phyloP scores from a whole-genome alignment of 2,329 filamentous ascomycete genomes.

The Zymoseptoria crescenta region DNA sequence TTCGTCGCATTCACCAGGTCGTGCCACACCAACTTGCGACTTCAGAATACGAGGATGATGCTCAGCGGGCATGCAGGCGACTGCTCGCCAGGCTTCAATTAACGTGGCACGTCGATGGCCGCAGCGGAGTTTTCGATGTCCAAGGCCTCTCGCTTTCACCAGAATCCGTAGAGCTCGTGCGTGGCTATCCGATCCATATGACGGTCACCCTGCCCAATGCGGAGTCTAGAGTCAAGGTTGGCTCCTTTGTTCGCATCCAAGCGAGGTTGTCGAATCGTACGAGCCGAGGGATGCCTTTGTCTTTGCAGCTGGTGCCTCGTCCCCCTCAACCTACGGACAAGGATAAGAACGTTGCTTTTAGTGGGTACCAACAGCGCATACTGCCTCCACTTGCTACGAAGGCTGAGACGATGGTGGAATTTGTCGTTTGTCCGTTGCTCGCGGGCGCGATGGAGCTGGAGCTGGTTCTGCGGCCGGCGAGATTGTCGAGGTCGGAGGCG shows the following conservation, averaged over 20 bases:
- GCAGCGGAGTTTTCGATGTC: constrained; percentile 18
- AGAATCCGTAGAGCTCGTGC: constrained; percentile 11
- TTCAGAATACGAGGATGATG: constrained; percentile 8
- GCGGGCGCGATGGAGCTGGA: constrained; percentile 16
- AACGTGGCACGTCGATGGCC: constrained; percentile 15
- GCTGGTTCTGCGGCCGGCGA: constrained; percentile 8
- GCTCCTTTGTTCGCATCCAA: constrained; percentile 12
- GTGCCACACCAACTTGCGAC: constrained; percentile 2
- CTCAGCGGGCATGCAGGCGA: constrained; percentile 7
- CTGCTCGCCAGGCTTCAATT: constrained; percentile 17
- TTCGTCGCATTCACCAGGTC: constrained; percentile 13
- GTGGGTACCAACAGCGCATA: constrained; percentile 14
- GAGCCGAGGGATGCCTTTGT: constrained; percentile 8
- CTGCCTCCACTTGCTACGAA: constrained; percentile 10
- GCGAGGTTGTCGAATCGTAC: constrained; percentile 7
- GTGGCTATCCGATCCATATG: constrained; percentile 9
- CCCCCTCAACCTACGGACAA: constrained; percentile 3
- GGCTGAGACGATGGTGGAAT: constrained; percentile 12
- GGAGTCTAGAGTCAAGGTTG: background rate
- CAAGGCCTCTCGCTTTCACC: constrained; percentile 10
- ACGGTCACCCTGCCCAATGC: background rate
- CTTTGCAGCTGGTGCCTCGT: constrained; percentile 7
- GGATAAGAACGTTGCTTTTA: constrained; percentile 12
- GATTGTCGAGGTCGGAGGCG: constrained; percentile 1
- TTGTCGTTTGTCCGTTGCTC: constrained; percentile 18